A percentile compares a stretch with the other conserved stretches of the same genome.
phyloP scores from a whole-genome alignment of 2,329 filamentous ascomycete genomes.

The Emydomyces testavorans region DNA sequence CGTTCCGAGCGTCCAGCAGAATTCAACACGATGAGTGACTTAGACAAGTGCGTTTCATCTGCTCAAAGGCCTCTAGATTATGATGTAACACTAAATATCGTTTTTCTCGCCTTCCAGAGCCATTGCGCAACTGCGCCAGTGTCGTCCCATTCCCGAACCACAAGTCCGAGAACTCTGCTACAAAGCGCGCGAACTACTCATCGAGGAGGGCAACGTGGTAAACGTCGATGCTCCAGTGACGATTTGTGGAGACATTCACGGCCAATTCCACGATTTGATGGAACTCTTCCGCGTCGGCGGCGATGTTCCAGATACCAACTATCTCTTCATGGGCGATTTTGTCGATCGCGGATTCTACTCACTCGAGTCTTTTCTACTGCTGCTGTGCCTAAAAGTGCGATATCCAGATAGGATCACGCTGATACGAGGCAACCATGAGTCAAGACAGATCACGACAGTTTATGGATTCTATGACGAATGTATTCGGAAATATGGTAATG shows the following conservation, averaged over 20 bases:
- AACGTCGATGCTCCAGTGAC: slow-evolving; percentile 92
- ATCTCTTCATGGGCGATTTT: slow-evolving; percentile 94
- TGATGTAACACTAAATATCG: background rate
- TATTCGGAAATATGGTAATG: slow-evolving; percentile 93
- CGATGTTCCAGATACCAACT: slow-evolving; percentile 95
- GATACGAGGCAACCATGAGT: slow-evolving; percentile 96
- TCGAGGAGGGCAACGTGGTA: slow-evolving; percentile 99
- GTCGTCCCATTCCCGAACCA: slow-evolving; percentile 85
- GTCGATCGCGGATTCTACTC: slow-evolving; percentile 97
- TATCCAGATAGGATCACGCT: slow-evolving; percentile 93
- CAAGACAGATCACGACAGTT: slow-evolving; percentile 90
- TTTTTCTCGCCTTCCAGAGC: slow-evolving; percentile 47
- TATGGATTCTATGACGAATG: slow-evolving; percentile 99
- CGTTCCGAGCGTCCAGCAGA: background rate
- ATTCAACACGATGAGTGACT: slow-evolving; percentile 60
- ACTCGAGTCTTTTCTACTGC: slow-evolving; percentile 94
- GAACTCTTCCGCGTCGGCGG: slow-evolving; percentile 98
- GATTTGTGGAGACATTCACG: slow-evolving; percentile 97
- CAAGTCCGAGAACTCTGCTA: slow-evolving; percentile 95
- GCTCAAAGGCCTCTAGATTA: background rate
- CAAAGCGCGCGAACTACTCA: slow-evolving; percentile 95
- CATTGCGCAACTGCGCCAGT: slow-evolving; percentile 89
- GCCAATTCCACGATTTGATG: slow-evolving; percentile 96
- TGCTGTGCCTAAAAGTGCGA: slow-evolving; percentile 92
- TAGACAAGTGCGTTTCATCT: slow-evolving; percentile 60